Conservation (phyloP, 1,284 basidiomycete species). For the Grifola frondosa region DNA sequence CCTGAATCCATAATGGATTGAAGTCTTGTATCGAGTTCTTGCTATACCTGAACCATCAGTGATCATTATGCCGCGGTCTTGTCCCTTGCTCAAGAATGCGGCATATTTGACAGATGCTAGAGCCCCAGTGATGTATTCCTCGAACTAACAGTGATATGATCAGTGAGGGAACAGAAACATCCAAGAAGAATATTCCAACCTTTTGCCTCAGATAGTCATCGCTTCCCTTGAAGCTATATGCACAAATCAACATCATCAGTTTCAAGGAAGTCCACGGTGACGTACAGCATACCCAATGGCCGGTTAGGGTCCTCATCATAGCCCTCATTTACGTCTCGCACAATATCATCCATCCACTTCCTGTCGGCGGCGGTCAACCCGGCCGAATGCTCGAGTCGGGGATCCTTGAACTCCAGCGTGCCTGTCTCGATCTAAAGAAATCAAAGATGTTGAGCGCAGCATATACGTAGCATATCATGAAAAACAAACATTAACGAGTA, state of each 20-base stretch:
- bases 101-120: slow-evolving; percentile 83
- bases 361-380: slow-evolving; percentile 88
- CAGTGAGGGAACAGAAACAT: not conserved
- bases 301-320: slow-evolving; percentile 65
- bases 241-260: not conserved
- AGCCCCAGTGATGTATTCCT: slow-evolving; percentile 80
- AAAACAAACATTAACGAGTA: slow-evolving; percentile 79
- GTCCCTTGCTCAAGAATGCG: slow-evolving; percentile 71
- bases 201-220: slow-evolving; percentile 88
- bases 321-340: slow-evolving; percentile 32
- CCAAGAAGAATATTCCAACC: slow-evolving; percentile 40
- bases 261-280: slow-evolving; percentile 16
- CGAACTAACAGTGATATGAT: slow-evolving; percentile 52
- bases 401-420: slow-evolving; percentile 80
- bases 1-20: slow-evolving; percentile 77
- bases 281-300: slow-evolving; percentile 62
- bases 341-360: slow-evolving; percentile 87
- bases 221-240: slow-evolving; percentile 81
- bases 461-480: not conserved
- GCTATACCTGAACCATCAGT: slow-evolving; percentile 55
- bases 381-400: slow-evolving; percentile 72
- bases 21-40: slow-evolving; percentile 63
- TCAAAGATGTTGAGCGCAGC: no score
- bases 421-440: slow-evolving; percentile 84
- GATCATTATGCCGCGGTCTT: slow-evolving; percentile 58